These are phyloP conservation scores for Pharus latifolius DNA, from an alignment of 176 grass and related monocot species.

Conservation along the genomic window DNA sequence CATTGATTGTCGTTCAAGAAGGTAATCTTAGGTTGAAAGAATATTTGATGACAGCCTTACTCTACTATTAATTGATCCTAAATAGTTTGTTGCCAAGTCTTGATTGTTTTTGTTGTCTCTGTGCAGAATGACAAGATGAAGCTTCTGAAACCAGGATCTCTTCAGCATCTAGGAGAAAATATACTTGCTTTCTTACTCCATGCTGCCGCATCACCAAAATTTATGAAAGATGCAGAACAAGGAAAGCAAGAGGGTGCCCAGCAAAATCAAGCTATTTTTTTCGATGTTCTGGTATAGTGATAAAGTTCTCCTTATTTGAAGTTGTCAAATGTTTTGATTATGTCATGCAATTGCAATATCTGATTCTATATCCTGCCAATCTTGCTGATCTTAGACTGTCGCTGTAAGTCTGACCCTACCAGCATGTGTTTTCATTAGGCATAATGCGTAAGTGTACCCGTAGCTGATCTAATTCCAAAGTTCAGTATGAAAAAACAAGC, in stretches of 20 bases:
- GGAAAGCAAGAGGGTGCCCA: constrained; percentile 36
- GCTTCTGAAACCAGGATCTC: constrained; percentile 82
- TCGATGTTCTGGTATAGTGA: constrained; percentile 75
- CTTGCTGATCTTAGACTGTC: neutral
- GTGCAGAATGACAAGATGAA: constrained; percentile 94
- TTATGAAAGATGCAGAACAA: constrained; percentile 44
- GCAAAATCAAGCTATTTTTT: constrained; percentile 57
- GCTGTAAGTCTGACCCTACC: no score
- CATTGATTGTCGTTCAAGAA: neutral
- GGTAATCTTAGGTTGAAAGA: neutral
- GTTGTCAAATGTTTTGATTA: neutral
- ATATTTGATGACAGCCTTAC: neutral
- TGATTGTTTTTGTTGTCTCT: constrained; percentile 20
- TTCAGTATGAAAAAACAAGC: no score
- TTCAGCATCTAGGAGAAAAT: constrained; percentile 98
- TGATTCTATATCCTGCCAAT: neutral
- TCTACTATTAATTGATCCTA: neutral
- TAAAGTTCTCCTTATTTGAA: neutral
- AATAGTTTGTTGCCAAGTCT: neutral
- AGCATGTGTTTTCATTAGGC: no score
- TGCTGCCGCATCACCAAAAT: constrained; percentile 55
- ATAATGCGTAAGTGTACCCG: no score
- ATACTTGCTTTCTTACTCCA: constrained; percentile 88
- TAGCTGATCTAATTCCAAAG: no score
- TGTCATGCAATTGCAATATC: constrained; percentile 10